These are phyloP conservation scores for Sarocladium oryzae DNA, from an alignment of 2,329 filamentous ascomycete genomes.

Conservation along the genomic window DNA sequence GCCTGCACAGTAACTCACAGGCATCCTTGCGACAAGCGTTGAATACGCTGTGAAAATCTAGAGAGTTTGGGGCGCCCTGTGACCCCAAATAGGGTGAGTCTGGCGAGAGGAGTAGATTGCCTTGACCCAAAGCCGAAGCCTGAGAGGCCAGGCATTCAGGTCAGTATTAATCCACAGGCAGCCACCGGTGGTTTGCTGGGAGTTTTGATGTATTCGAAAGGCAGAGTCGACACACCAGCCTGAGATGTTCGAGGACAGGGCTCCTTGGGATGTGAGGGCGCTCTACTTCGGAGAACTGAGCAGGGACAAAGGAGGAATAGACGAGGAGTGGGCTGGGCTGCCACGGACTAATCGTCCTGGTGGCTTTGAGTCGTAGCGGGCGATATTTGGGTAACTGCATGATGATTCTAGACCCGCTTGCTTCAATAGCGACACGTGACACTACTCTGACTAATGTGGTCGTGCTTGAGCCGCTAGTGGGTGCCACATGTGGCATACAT, in stretches of 20 bases:
- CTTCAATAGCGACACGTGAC: conserved; percentile 1
- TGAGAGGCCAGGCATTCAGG: conserved; percentile 4
- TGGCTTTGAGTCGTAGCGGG: not conserved
- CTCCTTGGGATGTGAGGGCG: too few relatives aligned
- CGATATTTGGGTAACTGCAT: not conserved
- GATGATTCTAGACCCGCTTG: conserved; percentile 8
- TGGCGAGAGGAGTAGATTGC: not conserved
- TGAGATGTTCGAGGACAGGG: too few relatives aligned
- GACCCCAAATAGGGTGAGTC: not conserved
- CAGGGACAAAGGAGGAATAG: not conserved
- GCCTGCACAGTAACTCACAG: conserved; percentile 8
- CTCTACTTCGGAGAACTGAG: too few relatives aligned
- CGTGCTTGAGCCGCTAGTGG: not conserved
- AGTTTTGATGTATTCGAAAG: not conserved
- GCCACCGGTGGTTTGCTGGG: not conserved
- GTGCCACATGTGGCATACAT: not conserved
- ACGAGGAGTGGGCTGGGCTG: not conserved
- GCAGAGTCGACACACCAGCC: not conserved
- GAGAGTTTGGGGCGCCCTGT: not conserved
- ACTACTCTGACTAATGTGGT: not conserved
- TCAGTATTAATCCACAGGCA: conserved; percentile 1
- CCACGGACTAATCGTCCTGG: conserved; percentile 9
- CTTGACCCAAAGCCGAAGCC: conserved; percentile 7
- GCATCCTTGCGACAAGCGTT: conserved; percentile 9
- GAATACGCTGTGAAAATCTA: not conserved